These are phyloP conservation scores for Cnidoscolus chayamansa DNA, from an alignment of 441 rosid genomes.

Conservation along the genomic window DNA sequence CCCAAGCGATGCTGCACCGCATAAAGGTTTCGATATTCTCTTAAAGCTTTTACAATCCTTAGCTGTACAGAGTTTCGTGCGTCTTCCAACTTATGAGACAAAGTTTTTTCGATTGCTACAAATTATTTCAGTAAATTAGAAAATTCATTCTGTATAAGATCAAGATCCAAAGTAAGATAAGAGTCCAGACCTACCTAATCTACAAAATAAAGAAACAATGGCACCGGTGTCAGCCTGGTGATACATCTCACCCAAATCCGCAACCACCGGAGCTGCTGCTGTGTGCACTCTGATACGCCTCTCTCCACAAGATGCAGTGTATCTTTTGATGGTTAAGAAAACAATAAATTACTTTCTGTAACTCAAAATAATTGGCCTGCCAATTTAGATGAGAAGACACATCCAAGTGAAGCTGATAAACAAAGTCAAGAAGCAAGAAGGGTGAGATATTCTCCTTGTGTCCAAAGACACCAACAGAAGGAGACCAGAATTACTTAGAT, in stretches of 20 bases:
- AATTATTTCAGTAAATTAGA: conserved; percentile 25
- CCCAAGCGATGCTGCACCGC: conserved; percentile 93
- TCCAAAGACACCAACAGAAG: not conserved
- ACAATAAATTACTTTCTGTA: not conserved
- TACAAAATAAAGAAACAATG: conserved; percentile 70
- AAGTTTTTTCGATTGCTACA: conserved; percentile 91
- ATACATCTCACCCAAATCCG: conserved; percentile 97
- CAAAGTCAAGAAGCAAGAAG: not conserved
- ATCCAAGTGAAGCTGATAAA: conserved; percentile 15
- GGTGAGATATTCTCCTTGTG: not conserved
- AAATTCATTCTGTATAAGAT: conserved; percentile 16
- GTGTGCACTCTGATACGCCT: conserved; percentile 98
- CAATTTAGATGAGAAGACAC: conserved; percentile 18
- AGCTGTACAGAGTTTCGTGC: conserved; percentile 70
- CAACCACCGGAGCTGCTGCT: conserved; percentile 82
- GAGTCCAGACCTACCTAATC: conserved; percentile 58
- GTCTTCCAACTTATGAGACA: conserved; percentile 87
- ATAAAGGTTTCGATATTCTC: conserved; percentile 82
- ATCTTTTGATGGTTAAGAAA: conserved; percentile 60
- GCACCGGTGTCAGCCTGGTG: conserved; percentile 92
- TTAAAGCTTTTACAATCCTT: conserved; percentile 87
- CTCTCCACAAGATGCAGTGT: conserved; percentile 99
- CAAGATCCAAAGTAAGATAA: conserved; percentile 22
- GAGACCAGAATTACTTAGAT: not conserved
- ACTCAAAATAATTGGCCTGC: conserved; percentile 8